phyloP scores from a whole-genome alignment of 345 rosid species.

The Garcia nutans region DNA sequence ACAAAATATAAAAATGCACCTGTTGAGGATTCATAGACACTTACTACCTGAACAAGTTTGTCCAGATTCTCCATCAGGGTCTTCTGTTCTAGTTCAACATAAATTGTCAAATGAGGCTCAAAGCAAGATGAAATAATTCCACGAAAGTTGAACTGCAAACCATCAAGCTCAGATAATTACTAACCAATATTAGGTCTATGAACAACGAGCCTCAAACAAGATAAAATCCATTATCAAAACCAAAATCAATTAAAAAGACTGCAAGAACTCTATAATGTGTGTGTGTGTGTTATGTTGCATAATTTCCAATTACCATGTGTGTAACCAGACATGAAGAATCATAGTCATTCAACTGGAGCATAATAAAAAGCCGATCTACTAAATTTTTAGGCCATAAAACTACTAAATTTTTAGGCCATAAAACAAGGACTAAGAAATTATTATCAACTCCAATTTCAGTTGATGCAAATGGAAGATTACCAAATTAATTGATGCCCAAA shows the following conservation, averaged over 20 bases:
- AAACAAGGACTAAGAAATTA: background rate
- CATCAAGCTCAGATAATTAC: constrained; percentile 17
- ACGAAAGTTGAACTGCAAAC: constrained; percentile 89
- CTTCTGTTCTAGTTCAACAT: constrained; percentile 92
- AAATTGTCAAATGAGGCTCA: constrained; percentile 86
- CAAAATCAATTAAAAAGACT: background rate
- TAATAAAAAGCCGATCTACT: background rate
- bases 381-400: no score
- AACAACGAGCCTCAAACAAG: constrained; percentile 15
- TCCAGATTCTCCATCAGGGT: constrained; percentile 95
- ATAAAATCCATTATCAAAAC: background rate
- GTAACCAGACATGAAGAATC: background rate
- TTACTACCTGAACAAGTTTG: constrained; percentile 85
- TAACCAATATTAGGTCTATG: constrained; percentile 5
- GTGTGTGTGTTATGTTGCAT: no score
- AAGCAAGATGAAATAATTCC: constrained; percentile 97
- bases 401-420: background rate
- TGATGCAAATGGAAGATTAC: background rate
- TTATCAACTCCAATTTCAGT: constrained; percentile 3
- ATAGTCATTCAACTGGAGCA: background rate
- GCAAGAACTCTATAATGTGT: background rate
- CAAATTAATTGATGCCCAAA: background rate
- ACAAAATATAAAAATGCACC: constrained; percentile 18
- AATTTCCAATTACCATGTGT: background rate
- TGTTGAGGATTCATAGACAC: constrained; percentile 11